Percentiles rank a stretch among this genome's conserved stretches.
Evolutionary conservation across 2,329 filamentous ascomycete species (phyloP).

Genomic region (Fusarium neocosmosporiellum): DNA sequence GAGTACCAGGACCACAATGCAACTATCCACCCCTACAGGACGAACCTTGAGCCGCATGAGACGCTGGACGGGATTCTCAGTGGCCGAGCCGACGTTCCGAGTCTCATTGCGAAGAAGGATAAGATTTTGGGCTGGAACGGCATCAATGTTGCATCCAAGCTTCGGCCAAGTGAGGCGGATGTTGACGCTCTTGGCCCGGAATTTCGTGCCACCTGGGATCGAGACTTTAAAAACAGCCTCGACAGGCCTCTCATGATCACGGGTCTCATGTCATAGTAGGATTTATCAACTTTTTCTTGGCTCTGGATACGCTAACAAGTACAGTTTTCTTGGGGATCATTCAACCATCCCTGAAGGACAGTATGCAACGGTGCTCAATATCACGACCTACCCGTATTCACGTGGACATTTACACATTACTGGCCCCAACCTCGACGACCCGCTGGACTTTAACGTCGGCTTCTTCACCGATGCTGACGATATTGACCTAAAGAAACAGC

Average conservation of each 20-base stretch:
- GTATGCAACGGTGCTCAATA: conserved; percentile 63
- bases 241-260: not conserved
- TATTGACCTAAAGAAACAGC: conserved; percentile 67
- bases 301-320: not conserved
- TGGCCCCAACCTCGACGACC: conserved; percentile 40
- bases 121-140: not conserved
- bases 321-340: conserved; percentile 54
- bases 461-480: conserved; percentile 66
- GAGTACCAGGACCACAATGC: conserved; percentile 68
- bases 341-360: conserved; percentile 51
- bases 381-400: conserved; percentile 58
- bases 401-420: conserved; percentile 70
- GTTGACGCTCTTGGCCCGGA: not conserved
- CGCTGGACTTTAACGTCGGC: conserved; percentile 66
- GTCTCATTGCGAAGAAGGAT: not conserved
- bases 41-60: conserved; percentile 27
- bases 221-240: not conserved
- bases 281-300: not conserved
- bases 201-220: not conserved
- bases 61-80: not conserved
- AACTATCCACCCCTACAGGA: conserved; percentile 60
- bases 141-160: not conserved
- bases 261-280: not conserved
- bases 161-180: not conserved
- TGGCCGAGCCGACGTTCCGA: not conserved